Evolutionary conservation across 176 grass and related monocot genomes (phyloP), one percentile per base, ranked within the genome.

Genomic region (Thalia dealbata): DNA sequence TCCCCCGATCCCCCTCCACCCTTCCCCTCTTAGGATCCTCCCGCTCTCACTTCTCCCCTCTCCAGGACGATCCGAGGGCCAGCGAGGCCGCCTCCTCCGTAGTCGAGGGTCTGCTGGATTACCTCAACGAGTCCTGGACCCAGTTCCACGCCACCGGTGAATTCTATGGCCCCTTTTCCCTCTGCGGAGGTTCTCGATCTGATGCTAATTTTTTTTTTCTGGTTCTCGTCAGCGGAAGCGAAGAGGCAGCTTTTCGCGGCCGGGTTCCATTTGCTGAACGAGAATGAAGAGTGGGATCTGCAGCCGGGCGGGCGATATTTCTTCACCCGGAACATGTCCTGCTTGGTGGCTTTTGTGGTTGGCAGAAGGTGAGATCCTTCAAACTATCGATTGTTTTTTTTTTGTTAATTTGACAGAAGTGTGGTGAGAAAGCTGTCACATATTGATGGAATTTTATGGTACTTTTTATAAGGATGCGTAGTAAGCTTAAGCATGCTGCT

Each of bases 71-170:
- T 58, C 50, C 69, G 6, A 60, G 24, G 5, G 12, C 41, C 21
- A 74, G 12, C 43, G 30, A 81, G 61, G 18, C 50, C 9, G 74
- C 68, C 38, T 46, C 78, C 6, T 96, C 92, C 24, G 78, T 96
- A 79, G 92, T 96, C 52, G 86, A 75, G 35, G 89, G 79, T 82
- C 81, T 96, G 30, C 85, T 96, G 69, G 89, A 92, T 78, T 96
- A 96, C 84, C 90, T 96, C 74, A 96, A 96, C 81, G 89, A 96
- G 73, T 96, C 92, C 0, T 96, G 92, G 92, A 96, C 92, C 61
- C 92, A 96, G 68, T 96, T 96, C 60, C 92, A 96, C 77, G 92
- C 92, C 78, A 96, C 92, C 6, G 89, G 92, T 96, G 50, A n/a
- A 19, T 30, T 16, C 26, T 32, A 10, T 3, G n/a, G 38, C 3